These are phyloP conservation scores for Cnidoscolus chayamansa DNA, from an alignment of 441 rosid species.

Conservation along the genomic window DNA sequence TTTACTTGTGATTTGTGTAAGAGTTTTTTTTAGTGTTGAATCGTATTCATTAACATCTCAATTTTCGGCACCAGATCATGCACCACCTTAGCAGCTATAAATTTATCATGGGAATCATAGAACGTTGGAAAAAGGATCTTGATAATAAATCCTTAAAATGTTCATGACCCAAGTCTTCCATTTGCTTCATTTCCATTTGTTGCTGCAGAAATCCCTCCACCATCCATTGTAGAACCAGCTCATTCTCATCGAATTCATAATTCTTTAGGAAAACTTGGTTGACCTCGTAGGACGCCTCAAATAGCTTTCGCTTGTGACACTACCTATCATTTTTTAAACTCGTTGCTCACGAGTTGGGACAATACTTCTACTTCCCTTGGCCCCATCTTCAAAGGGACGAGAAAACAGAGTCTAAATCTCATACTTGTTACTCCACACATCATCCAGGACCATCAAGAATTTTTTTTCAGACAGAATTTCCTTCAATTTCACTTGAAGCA, in stretches of 20 bases:
- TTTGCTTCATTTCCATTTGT: background rate
- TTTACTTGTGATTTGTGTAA: too few species aligned
- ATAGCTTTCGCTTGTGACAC: background rate
- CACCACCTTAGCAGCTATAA: too few species aligned
- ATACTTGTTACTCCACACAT: conserved; percentile 18
- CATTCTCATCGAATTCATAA: background rate
- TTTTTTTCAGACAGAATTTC: conserved; percentile 4
- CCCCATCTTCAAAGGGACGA: background rate
- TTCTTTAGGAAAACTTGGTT: conserved; percentile 4
- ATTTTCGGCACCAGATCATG: background rate
- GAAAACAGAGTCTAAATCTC: background rate
- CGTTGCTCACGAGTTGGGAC: conserved; percentile 16
- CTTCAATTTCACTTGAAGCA: conserved; percentile 14
- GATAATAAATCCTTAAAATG: conserved; percentile 25
- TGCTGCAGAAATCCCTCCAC: conserved; percentile 26
- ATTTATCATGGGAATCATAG: background rate
- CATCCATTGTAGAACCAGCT: conserved; percentile 5
- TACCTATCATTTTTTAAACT: background rate
- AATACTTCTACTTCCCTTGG: conserved; percentile 12
- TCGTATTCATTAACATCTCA: background rate
- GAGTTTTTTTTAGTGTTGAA: too few species aligned
- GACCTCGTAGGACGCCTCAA: background rate
- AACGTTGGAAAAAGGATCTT: conserved; percentile 29
- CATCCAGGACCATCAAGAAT: conserved; percentile 19
- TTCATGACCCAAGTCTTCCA: conserved; percentile 22